Base-by-base conservation (phyloP, 2,329 filamentous ascomycete species). In the Aspergillus unguis region DNA sequence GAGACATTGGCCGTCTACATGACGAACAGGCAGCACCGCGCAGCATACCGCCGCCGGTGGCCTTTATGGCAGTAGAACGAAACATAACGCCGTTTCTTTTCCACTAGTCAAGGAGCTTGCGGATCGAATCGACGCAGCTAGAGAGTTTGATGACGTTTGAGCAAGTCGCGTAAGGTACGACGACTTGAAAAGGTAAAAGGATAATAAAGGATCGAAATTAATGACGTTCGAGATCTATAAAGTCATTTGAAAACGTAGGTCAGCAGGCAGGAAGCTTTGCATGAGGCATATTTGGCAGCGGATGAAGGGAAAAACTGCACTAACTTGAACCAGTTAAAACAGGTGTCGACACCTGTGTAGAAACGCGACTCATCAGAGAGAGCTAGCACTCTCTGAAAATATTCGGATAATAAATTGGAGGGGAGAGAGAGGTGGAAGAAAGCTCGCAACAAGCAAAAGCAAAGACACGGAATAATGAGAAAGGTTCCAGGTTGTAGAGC, bases 261-360 rank as follows among this genome's bases (percentile, higher is more conserved):
- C 47, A 55, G 52, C 37, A 43, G 38, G 32, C 26, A 38, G 32
- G 44, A 35, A 47, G 33, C 32, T 48, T 52, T 46, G 45, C 37
- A 54, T 49, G 51, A 52, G 56, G 54, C 49, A 54, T 54, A 57
- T 53, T 57, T 53, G 52, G 56, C 51, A 48, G 50, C 58, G 58
- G 58, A 52, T 52, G 50, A 60, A 60, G 42, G 57, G 59, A 64
- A 64, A 60, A 63, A 58, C 48, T 50, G 40, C 46, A 44, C 47
- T 43, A 42, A 28, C 53, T 42, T 58, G 54, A 53, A 58, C 41
- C 45, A 50, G 52, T 55, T 55, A 62, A 60, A 60, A 61, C 67
- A 71, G 69, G 69, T 71, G 67, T 70, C 67, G 68, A 71, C 68
- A 71, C 68, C 68, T 71, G 68, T 61, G 60, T 60, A 59, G 48